Conservation (phyloP, 2,329 filamentous ascomycete species). For the Helotiales sp. region DNA sequence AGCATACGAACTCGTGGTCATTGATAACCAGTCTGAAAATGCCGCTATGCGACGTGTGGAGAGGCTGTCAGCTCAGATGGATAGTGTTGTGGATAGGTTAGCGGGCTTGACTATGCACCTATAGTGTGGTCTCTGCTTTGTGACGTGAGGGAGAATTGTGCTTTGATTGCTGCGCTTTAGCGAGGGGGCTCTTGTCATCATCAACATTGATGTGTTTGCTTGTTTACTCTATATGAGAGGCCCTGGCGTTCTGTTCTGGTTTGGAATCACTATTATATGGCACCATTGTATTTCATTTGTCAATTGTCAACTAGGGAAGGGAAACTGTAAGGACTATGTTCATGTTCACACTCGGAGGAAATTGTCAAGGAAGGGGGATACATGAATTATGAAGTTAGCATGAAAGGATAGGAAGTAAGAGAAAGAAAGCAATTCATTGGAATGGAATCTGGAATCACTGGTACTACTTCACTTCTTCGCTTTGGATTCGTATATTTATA, state of each 20-base stretch:
- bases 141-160: not conserved
- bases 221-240: not conserved
- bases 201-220: not conserved
- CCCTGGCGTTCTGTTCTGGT: slow-evolving; percentile 6
- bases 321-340: not conserved
- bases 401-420: not conserved
- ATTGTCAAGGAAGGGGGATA: too few species aligned
- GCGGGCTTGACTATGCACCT: slow-evolving; percentile 26
- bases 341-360: not conserved
- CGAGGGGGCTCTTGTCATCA: slow-evolving; percentile 7
- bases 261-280: not conserved
- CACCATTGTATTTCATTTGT: slow-evolving; percentile 5
- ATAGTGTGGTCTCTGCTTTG: slow-evolving; percentile 11
- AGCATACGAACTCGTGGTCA: slow-evolving; percentile 63
- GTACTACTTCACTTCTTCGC: not conserved
- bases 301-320: not conserved
- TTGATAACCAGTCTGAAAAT: slow-evolving; percentile 49
- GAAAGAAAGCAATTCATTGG: not conserved
- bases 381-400: not conserved
- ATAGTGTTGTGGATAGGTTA: slow-evolving; percentile 29
- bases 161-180: slow-evolving; percentile 24
- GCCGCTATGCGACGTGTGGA: slow-evolving; percentile 25
- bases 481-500: not conserved
- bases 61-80: slow-evolving; percentile 28
- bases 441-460: too few species aligned